Base-by-base conservation (phyloP, 345 rosid genomes). In the Erodium maritimum region DNA sequence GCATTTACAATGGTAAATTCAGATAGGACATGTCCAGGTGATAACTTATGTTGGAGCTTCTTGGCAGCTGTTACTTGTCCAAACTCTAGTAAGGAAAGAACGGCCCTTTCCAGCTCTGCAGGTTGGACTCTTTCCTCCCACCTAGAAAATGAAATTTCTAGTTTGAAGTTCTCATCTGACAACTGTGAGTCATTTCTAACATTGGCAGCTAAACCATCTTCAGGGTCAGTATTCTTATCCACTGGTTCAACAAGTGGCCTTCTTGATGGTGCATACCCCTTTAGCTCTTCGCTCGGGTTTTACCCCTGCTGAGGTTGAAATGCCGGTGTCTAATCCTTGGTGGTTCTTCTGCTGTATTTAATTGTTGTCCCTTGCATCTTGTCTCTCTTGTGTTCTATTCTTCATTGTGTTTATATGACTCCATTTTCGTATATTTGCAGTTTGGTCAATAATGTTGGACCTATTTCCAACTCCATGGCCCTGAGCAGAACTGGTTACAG, bases 1-100 rank as follows among this genome's bases (percentile, higher is more conserved):
- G 83, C 77, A 78, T 85, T 86, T 37, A 83, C 80, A 50, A 89
- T 83, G 57, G 61, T 61, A 64, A 93, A 74, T 69, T 93, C 99
- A 63, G 82, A 76, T 72, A 91, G 95, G 53, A 68, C 54, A 63
- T 80, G 71, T 53, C 71, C 83, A 33, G 96, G 95, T 61, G 97
- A 81, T 60, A 89, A 82, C 78, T 89, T 93, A 68, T 82, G 76
- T 58, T 93, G 99, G 57, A 93, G 96, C 75, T 93, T 94, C 80
- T 89, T 93, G 54, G 97, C 89, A 69, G 99, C 99, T 61, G 86
- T 64, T 68, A 83, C 81, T 75, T 89, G 97, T 70, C 97, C 99
- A 73, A 89, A 87, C 79, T 93, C 99, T 72, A 93, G 69, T 33
- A 93, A 74, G 57, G 90, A 87, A 34, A 93, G 85, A 70, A 89